A percentile compares a stretch with the other conserved stretches of the same genome.
Conservation (phyloP, 1,284 basidiomycete genomes). For the Sphagnurus paluster region DNA sequence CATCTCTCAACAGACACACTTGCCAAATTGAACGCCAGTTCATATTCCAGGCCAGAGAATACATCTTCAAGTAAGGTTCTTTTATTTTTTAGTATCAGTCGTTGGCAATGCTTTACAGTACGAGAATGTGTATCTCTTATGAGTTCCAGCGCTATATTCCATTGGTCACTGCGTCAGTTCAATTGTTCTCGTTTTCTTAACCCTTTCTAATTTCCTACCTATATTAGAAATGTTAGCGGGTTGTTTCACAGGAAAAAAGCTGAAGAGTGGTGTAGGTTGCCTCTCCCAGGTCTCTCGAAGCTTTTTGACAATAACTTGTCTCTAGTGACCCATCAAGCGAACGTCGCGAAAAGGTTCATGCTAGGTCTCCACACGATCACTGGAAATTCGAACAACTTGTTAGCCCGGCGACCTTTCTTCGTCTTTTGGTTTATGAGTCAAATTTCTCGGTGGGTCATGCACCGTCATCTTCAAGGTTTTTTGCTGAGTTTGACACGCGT, state of each 20-base stretch:
- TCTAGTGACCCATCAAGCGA: slow-evolving; percentile 63
- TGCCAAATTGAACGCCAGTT: slow-evolving; percentile 67
- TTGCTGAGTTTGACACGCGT: slow-evolving; percentile 1
- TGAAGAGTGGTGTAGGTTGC: slow-evolving; percentile 69
- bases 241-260: slow-evolving; percentile 65
- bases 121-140: slow-evolving; percentile 67
- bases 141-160: slow-evolving; percentile 69
- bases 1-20: slow-evolving; percentile 59
- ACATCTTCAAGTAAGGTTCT: slow-evolving; percentile 67
- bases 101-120: slow-evolving; percentile 37
- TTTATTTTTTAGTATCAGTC: slow-evolving; percentile 2
- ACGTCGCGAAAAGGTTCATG: slow-evolving; percentile 60
- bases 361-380: slow-evolving; percentile 62
- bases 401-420: slow-evolving; percentile 65
- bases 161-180: slow-evolving; percentile 54
- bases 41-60: slow-evolving; percentile 70
- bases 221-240: slow-evolving; percentile 46
- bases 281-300: neutral
- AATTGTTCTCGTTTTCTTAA: slow-evolving; percentile 1
- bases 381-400: slow-evolving; percentile 52
- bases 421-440: slow-evolving; percentile 80
- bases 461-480: neutral
- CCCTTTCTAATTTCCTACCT: neutral
- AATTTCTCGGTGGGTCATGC: slow-evolving; percentile 51
- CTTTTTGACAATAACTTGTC: slow-evolving; percentile 3